Percentiles rank a stretch among this genome's conserved stretches.
These are phyloP conservation scores for Monilinia polystroma DNA, from an alignment of 2,329 filamentous ascomycete species.

Conservation along the genomic window DNA sequence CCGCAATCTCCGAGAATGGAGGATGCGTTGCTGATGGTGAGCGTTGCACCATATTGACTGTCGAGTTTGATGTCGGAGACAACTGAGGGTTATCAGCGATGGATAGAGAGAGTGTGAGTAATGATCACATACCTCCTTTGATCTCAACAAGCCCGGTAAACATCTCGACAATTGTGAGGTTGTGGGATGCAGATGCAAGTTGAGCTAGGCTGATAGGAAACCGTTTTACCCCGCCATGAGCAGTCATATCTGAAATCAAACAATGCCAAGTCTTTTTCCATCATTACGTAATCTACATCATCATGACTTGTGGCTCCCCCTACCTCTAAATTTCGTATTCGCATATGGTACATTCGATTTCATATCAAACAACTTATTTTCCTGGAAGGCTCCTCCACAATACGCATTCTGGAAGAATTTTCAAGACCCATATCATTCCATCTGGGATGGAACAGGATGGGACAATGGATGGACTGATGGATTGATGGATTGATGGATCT, in stretches of 20 bases:
- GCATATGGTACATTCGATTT: too few relatives aligned
- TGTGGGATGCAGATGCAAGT: not conserved
- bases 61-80: slow-evolving; percentile 78
- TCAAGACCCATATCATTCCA: too few relatives aligned
- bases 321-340: too few relatives aligned
- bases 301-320: too few relatives aligned
- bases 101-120: slow-evolving; percentile 4
- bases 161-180: slow-evolving; percentile 53
- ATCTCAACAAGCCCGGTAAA: slow-evolving; percentile 94
- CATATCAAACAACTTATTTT: not conserved
- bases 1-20: slow-evolving; percentile 79
- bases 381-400: too few relatives aligned
- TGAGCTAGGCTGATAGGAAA: slow-evolving; percentile 3
- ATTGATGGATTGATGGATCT: too few relatives aligned
- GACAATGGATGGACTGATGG: too few relatives aligned
- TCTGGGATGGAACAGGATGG: too few relatives aligned
- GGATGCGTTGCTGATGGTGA: slow-evolving; percentile 74
- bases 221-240: slow-evolving; percentile 15
- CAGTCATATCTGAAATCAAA: not conserved
- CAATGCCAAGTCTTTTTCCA: not conserved
- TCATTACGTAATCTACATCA: not conserved
- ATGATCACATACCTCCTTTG: slow-evolving; percentile 71
- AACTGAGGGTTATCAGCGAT: slow-evolving; percentile 51
- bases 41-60: slow-evolving; percentile 82
- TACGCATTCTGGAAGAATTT: too few relatives aligned